Conservation (phyloP, 106 monocot species). For the Vanilla planifolia region DNA sequence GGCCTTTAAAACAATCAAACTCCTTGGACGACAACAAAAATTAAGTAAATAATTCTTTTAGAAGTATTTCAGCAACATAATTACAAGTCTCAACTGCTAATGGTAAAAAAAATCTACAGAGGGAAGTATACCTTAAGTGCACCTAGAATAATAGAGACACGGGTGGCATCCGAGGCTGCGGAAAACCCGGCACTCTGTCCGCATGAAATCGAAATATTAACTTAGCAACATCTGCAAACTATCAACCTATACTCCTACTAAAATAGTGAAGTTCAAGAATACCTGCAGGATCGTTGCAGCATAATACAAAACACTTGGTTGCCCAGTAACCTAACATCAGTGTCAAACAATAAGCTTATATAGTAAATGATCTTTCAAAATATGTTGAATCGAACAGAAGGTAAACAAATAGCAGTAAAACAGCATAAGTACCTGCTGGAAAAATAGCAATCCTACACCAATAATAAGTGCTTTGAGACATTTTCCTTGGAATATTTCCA, state of each 20-base stretch:
- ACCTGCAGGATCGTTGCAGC: slow-evolving; percentile 97
- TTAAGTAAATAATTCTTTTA: too few species aligned
- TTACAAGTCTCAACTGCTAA: slow-evolving; percentile 1
- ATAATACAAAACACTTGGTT: slow-evolving; percentile 97
- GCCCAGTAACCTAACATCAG: slow-evolving; percentile 70
- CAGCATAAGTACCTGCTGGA: slow-evolving; percentile 72
- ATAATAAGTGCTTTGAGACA: slow-evolving; percentile 85
- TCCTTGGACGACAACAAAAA: too few species aligned
- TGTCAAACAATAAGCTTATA: slow-evolving; percentile 8
- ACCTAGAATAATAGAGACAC: slow-evolving; percentile 87
- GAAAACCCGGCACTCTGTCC: slow-evolving; percentile 93
- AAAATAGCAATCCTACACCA: slow-evolving; percentile 87
- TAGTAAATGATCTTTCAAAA: too few species aligned
- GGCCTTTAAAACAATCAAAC: too few species aligned
- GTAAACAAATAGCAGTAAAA: neutral
- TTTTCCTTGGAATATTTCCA: slow-evolving; percentile 87
- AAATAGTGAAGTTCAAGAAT: neutral
- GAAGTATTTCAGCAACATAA: too few species aligned
- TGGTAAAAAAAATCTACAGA: neutral
- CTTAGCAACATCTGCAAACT: neutral
- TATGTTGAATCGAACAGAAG: neutral
- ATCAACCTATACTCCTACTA: neutral
- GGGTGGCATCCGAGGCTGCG: slow-evolving; percentile 91
- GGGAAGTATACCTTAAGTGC: slow-evolving; percentile 54
- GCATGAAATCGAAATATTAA: slow-evolving; percentile 2